phyloP scores from a whole-genome alignment of 2,329 filamentous ascomycete genomes.

The Penicillium sp. region DNA sequence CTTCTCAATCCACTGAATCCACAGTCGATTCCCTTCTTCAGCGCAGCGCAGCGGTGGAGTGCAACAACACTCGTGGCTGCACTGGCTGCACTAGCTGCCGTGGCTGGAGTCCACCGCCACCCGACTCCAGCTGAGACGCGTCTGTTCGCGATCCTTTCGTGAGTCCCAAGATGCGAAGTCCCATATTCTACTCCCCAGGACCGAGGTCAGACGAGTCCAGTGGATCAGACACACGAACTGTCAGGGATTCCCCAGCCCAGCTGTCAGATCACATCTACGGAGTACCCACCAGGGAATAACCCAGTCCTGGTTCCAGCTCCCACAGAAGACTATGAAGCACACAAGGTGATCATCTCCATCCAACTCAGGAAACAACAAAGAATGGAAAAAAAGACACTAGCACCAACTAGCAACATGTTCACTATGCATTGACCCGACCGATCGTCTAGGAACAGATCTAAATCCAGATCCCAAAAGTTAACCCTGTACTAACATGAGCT shows the following conservation, averaged over 20 bases:
- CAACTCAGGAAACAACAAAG: slow-evolving; percentile 1
- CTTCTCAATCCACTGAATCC: too few species aligned
- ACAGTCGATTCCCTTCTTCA: slow-evolving; percentile 22
- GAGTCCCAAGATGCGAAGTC: neutral
- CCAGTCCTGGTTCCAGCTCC: slow-evolving; percentile 13
- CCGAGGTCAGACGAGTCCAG: neutral
- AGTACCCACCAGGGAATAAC: slow-evolving; percentile 25
- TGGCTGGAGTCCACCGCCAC: slow-evolving; percentile 26
- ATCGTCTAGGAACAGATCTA: slow-evolving; percentile 20
- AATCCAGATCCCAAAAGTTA: slow-evolving; percentile 18
- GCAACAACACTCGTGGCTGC: slow-evolving; percentile 7
- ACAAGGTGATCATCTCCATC: neutral
- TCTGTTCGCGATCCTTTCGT: neutral
- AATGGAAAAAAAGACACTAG: slow-evolving; percentile 3
- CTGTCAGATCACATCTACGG: slow-evolving; percentile 15
- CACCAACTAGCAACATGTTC: slow-evolving; percentile 2
- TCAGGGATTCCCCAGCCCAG: neutral
- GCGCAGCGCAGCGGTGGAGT: slow-evolving; percentile 20
- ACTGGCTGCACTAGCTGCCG: neutral
- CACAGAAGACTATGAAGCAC: neutral
- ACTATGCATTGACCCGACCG: slow-evolving; percentile 15
- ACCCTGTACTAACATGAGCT: neutral
- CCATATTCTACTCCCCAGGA: neutral
- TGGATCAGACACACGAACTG: neutral
- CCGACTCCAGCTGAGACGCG: slow-evolving; percentile 5